Conservation (phyloP, 108 stramenopile genomes). For the Asterionellopsis glacialis region DNA sequence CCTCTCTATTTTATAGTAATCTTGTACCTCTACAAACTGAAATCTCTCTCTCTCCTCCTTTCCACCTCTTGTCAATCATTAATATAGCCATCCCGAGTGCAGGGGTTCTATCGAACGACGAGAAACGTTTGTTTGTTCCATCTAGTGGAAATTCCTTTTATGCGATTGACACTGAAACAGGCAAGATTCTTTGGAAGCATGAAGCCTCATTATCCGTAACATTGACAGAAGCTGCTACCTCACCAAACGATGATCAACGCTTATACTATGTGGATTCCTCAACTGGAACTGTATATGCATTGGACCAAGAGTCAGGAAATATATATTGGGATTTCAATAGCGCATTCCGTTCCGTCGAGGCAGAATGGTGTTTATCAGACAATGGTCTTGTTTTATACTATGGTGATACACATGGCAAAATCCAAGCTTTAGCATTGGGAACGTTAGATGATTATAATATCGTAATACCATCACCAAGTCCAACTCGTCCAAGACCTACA, state of each 20-base stretch:
- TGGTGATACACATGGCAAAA: conserved; percentile 5
- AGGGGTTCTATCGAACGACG: not conserved
- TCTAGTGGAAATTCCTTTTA: not conserved
- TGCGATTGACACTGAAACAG: conserved; percentile 2
- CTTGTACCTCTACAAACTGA: no score
- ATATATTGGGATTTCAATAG: not conserved
- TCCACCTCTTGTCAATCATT: no score
- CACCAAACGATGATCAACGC: not conserved
- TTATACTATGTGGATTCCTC: not conserved
- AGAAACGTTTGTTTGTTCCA: not conserved
- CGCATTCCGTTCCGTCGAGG: not conserved
- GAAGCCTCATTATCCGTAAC: not conserved
- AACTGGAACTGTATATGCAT: not conserved
- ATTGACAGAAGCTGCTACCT: not conserved
- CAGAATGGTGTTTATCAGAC: conserved; percentile 3
- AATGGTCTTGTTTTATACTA: conserved; percentile 7
- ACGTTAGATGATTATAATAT: not conserved
- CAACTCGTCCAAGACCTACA: no score
- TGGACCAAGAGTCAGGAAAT: not conserved
- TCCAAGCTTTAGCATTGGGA: conserved; percentile 8
- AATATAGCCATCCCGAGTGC: not conserved
- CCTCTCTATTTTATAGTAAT: no score
- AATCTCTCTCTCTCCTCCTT: no score
- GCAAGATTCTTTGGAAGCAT: conserved; percentile 1
- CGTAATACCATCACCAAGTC: no score